These are phyloP conservation scores for Fraxinus nigra DNA, from an alignment of 305 asterid genomes.

Conservation along the genomic window DNA sequence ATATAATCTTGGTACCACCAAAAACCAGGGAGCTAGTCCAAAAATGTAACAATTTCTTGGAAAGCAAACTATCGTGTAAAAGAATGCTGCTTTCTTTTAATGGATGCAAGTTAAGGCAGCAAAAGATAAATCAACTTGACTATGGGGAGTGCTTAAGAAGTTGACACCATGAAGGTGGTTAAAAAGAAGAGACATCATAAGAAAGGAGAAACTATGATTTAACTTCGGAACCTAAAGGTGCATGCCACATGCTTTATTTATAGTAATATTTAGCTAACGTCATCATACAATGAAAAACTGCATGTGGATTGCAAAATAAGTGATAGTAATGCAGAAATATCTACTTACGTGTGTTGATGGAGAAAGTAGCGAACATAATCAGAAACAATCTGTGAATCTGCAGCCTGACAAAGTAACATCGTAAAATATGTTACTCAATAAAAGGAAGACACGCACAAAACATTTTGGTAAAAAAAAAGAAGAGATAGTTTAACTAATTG, in stretches of 20 bases:
- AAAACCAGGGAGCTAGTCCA: background rate
- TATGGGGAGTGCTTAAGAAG: background rate
- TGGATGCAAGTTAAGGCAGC: background rate
- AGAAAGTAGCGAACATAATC: slow-evolving; percentile 90
- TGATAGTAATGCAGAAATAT: slow-evolving; percentile 9
- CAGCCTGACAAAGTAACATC: slow-evolving; percentile 54
- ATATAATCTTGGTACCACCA: background rate
- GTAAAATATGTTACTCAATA: slow-evolving; percentile 11
- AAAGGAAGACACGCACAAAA: background rate
- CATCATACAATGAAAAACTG: background rate
- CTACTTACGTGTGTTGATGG: slow-evolving; percentile 89
- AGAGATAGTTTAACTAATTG: background rate
- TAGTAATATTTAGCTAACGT: background rate
- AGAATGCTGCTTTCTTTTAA: background rate
- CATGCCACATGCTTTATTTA: background rate
- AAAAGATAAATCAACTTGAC: background rate
- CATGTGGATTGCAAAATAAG: background rate
- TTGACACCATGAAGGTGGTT: background rate
- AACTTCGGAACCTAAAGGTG: background rate
- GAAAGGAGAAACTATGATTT: background rate
- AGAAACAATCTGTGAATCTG: slow-evolving; percentile 87
- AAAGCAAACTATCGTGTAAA: background rate
- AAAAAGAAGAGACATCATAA: background rate
- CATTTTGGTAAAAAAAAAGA: background rate
- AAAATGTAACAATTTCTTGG: background rate